Evolutionary conservation across 2,329 filamentous ascomycete genomes (phyloP), one percentile per base, ranked within the genome.

Genomic region (Leptographium wingfieldii): DNA sequence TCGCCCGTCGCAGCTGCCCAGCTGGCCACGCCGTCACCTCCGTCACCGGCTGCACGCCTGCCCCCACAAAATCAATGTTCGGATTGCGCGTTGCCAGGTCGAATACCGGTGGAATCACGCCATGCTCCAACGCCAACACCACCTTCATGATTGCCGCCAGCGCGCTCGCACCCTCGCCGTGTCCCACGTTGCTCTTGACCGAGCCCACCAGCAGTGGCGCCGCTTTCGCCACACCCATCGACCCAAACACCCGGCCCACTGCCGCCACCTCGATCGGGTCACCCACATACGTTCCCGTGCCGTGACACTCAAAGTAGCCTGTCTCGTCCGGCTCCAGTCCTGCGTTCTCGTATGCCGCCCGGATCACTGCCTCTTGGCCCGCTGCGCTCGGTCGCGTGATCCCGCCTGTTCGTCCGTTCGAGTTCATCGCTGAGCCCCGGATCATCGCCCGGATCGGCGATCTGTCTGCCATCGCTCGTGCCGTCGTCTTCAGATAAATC

Each of bases 201-300:
- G 70, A 70, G 5, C 67, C 66, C 6, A 71, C 7, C 22, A 22
- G 22, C 22, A 22, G 22, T 22, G 22, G 22, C 22, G 22, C 22
- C 22, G 22, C 22, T 22, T 22, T 22, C 0, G 35, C 48, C 72
- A 69, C 43, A 19, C 43, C 43, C 43, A 16, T 12, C 43, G 43
- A 12, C 43, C 43, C 43, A 46, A 7, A 69, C 64, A 16, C 68
- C 64, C 68, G 65, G 0, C 70, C 68, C 3, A 73, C 65, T 27
- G 68, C 69, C 3, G 63, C 69, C 38, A 71, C 59, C 61, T 70
- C 68, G 5, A 63, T 61, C 16, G 71, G 69, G 52, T 76, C 74
- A 0, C 74, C 75, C 1, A 71, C 71, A 7, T 65, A 65, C 5
- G 76, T 78, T 3, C 74, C 75, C 0, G 76, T 77, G 1, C 75